Evolutionary conservation across 345 rosid genomes (phyloP).

Genomic region (Passiflora organensis): DNA sequence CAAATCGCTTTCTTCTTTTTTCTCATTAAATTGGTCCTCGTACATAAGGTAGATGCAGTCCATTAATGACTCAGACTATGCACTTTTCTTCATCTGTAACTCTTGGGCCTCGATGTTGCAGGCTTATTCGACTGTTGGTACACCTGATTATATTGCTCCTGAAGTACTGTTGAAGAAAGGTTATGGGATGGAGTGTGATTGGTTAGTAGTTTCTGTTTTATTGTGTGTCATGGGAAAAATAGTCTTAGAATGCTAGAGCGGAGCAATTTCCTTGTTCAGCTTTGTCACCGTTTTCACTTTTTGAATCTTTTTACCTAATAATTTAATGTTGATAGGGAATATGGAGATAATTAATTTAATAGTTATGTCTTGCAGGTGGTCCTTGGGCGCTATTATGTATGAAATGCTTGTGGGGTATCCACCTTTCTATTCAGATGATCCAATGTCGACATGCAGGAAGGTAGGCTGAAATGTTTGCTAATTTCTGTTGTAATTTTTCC

Average conservation of each 20-base stretch:
- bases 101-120: slow-evolving; percentile 27
- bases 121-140: slow-evolving; percentile 98
- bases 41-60: no score
- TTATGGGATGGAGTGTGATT: slow-evolving; percentile 95
- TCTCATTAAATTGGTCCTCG: neutral
- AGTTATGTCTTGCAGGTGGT: slow-evolving; percentile 64
- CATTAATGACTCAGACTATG: no score
- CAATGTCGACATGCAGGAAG: slow-evolving; percentile 95
- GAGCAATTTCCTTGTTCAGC: neutral
- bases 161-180: slow-evolving; percentile 96
- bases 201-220: slow-evolving; percentile 41
- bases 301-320: no score
- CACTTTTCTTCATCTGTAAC: neutral
- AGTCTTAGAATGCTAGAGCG: neutral
- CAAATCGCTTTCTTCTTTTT: neutral
- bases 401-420: slow-evolving; percentile 98
- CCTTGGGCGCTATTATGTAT: slow-evolving; percentile 94
- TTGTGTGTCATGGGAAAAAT: neutral
- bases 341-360: slow-evolving; percentile 6
- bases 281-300: no score
- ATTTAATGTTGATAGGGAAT: no score
- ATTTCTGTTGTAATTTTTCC: neutral
- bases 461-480: slow-evolving; percentile 18
- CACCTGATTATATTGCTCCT: slow-evolving; percentile 97
- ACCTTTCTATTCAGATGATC: slow-evolving; percentile 97